Evolutionary conservation across 2,329 filamentous ascomycete species (phyloP).

Genomic region (Akanthomyces dipterigenus): DNA sequence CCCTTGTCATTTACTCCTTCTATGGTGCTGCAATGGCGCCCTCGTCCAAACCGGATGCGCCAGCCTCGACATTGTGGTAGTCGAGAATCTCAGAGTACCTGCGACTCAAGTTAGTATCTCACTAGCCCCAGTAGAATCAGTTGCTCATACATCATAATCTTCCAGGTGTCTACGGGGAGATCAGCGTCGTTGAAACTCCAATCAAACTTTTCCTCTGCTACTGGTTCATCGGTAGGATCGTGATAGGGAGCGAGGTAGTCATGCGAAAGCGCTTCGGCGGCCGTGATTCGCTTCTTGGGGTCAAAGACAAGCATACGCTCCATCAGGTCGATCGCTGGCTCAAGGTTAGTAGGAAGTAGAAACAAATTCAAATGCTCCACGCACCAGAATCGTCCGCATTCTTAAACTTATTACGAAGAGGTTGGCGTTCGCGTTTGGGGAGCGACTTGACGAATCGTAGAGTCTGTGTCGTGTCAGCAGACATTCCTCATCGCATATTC

Average conservation of each 20-base stretch:
- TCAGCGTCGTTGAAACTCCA: constrained; percentile 99
- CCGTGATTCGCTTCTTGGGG: constrained; percentile 90
- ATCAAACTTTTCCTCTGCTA: constrained; percentile 95
- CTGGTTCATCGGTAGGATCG: constrained; percentile 92
- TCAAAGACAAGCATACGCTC: constrained; percentile 98
- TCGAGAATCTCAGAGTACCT: constrained; percentile 99
- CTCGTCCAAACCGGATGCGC: constrained; percentile 16
- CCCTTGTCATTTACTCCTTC: not conserved
- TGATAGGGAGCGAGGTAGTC: constrained; percentile 96
- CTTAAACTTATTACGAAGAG: constrained; percentile 83
- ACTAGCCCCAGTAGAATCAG: not conserved
- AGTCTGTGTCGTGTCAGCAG: constrained; percentile 49
- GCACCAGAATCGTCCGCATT: constrained; percentile 82
- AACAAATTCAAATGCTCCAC: constrained; percentile 19
- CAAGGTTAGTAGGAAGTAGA: constrained; percentile 1
- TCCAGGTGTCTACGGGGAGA: constrained; percentile 97
- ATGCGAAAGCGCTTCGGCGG: constrained; percentile 77
- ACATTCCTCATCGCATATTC: constrained; percentile 15
- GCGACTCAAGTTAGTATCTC: constrained; percentile 10
- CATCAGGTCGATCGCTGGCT: constrained; percentile 81
- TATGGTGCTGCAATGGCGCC: constrained; percentile 1
- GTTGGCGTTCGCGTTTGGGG: constrained; percentile 87
- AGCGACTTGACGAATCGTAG: constrained; percentile 95
- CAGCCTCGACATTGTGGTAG: constrained; percentile 85
- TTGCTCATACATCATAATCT: constrained; percentile 91